phyloP scores from a whole-genome alignment of 768 basidiomycete species.

The Punctularia strigosozonata region DNA sequence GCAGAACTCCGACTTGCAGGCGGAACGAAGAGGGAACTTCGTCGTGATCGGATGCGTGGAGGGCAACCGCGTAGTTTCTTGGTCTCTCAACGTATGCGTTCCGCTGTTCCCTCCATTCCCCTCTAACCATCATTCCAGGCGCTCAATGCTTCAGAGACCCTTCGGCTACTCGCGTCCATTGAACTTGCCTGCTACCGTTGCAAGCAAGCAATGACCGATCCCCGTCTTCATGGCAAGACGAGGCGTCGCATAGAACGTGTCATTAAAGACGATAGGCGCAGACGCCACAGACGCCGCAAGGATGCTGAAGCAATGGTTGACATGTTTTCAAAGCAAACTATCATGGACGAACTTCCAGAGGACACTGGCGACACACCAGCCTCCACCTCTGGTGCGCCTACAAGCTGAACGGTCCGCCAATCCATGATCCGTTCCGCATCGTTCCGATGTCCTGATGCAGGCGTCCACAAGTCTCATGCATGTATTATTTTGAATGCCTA shows the following conservation, averaged over 20 bases:
- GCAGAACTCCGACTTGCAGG: constrained; percentile 62
- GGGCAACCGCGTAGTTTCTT: constrained; percentile 61
- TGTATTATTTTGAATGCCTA: too few relatives aligned
- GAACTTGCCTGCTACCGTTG: constrained; percentile 77
- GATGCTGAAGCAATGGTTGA: constrained; percentile 78
- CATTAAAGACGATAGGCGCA: constrained; percentile 79
- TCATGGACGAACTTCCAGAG: constrained; percentile 9
- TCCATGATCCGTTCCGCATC: too few relatives aligned
- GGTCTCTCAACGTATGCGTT: constrained; percentile 66
- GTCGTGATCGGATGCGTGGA: constrained; percentile 77
- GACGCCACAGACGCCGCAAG: constrained; percentile 70
- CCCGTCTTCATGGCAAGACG: constrained; percentile 48
- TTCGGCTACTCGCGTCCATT: constrained; percentile 71
- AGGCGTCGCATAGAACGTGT: constrained; percentile 65
- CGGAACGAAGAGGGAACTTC: constrained; percentile 82
- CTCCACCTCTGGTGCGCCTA: constrained; percentile 1
- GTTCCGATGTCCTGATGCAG: too few relatives aligned
- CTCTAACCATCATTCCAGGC: constrained; percentile 33
- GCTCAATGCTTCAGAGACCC: constrained; percentile 71
- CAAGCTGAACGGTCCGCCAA: constrained; percentile 7
- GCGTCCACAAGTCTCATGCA: too few relatives aligned
- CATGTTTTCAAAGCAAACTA: constrained; percentile 51
- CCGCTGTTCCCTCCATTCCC: background rate
- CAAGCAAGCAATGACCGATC: constrained; percentile 56
- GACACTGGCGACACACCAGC: background rate